Base-by-base conservation (phyloP, 2,329 filamentous ascomycete species). In the Aureobasidium namibiae region DNA sequence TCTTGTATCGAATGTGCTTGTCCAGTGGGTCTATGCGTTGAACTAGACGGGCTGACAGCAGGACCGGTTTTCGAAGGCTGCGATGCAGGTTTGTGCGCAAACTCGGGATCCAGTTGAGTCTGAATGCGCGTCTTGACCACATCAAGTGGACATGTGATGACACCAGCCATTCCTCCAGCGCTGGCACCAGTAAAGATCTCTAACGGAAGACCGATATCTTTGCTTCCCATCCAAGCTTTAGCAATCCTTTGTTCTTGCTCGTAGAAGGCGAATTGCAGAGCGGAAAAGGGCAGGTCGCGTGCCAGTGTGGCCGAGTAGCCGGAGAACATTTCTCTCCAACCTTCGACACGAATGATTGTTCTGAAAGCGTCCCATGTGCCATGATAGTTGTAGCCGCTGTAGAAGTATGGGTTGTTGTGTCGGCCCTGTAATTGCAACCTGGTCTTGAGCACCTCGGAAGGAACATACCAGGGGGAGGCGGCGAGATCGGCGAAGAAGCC, bases 371-470 rank as follows among this genome's bases (percentile, higher is more conserved):
- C 88, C 56, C 86, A 73, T 1, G 90, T 96, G 42, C 86, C 87
- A 66, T 86, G 87, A 72, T 99, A 99, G 72, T 99, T 99, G 76
- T 99, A 99, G 60, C 94, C 94, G 0, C 90, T 96, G 49, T 85
- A 79, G 77, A 97, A 97, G 74, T 86, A 88, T 0, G 94, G 92
- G 69, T 99, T 99, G 74, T 97, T 95, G 76, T 91, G 88, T 61
- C 90, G 89, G 53, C 94, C 95, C 73, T 99, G 94, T 6, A 99
- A 82, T 71, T 99, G 94, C 50, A 97, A 78, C 24, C 94, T 86
- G n/a, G 94, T 99, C 74, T 99, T 99, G 65, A 99, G 81, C 5
- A 99, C 94, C 74, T 99, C 95, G 13, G 92, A 96, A 4, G 94
- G 95, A 4, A 99, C 95, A 70, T 99, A 99, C 61, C 96, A 82